These are phyloP conservation scores for Penicillium flavigenum DNA, from an alignment of 495 filamentous ascomycete species.

Conservation along the genomic window DNA sequence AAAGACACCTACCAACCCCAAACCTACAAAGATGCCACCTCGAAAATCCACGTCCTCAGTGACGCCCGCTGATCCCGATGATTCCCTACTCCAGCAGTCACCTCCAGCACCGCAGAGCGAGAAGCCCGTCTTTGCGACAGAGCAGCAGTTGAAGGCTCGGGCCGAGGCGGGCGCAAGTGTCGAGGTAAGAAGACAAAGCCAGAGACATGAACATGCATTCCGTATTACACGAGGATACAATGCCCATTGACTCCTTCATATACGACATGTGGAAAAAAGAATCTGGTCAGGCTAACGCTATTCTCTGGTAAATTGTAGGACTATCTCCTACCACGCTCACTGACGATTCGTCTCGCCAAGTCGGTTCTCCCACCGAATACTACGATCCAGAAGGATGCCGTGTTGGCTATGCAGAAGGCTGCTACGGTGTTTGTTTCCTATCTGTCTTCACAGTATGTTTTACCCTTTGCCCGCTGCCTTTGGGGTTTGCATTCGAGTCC, in stretches of 20 bases:
- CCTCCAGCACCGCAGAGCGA: constrained; percentile 22
- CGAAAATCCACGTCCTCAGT: constrained; percentile 40
- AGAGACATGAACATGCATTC: background rate
- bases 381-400: constrained; percentile 88
- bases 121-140: constrained; percentile 41
- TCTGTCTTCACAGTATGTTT: constrained; percentile 72
- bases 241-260: background rate
- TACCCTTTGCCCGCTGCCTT: constrained; percentile 3
- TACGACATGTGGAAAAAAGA: background rate
- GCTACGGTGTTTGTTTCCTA: constrained; percentile 95
- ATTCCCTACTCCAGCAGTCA: constrained; percentile 18
- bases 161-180: constrained; percentile 45
- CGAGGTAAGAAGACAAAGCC: constrained; percentile 31
- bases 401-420: constrained; percentile 86
- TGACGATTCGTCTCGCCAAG: constrained; percentile 90
- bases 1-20: background rate
- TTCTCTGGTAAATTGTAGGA: constrained; percentile 56
- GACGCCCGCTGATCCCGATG: constrained; percentile 31
- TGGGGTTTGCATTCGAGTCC: constrained; percentile 1
- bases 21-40: constrained; percentile 29
- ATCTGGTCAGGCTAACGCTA: constrained; percentile 2
- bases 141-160: constrained; percentile 48
- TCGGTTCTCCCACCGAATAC: constrained; percentile 96
- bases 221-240: background rate
- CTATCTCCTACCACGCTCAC: constrained; percentile 86